phyloP scores from a whole-genome alignment of 495 filamentous ascomycete genomes.

The Eremomyces bilateralis region DNA sequence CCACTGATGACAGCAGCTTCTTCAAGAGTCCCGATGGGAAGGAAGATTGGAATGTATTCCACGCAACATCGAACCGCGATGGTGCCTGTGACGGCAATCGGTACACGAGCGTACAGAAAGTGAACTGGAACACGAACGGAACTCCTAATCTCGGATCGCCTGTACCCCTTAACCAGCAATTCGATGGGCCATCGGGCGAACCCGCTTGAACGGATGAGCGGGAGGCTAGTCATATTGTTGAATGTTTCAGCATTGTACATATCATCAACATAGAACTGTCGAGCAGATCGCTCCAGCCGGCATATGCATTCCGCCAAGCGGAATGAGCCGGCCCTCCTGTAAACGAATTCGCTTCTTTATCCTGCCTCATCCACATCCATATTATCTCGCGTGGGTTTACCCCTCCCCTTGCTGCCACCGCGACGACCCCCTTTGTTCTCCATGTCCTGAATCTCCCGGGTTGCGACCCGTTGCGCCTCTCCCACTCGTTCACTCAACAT shows the following conservation, averaged over 20 bases:
- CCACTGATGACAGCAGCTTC: slow-evolving; percentile 15
- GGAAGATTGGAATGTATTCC: slow-evolving; percentile 28
- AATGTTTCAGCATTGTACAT: too few relatives aligned
- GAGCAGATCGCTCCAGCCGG: too few relatives aligned
- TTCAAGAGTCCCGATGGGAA: slow-evolving; percentile 26
- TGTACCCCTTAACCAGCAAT: too few relatives aligned
- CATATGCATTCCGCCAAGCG: too few relatives aligned
- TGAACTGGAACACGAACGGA: slow-evolving; percentile 25
- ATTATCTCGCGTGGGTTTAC: slow-evolving; percentile 44
- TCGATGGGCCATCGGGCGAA: too few relatives aligned
- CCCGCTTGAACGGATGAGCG: too few relatives aligned
- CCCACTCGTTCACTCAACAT: slow-evolving; percentile 54
- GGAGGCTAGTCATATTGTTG: too few relatives aligned
- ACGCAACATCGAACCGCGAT: slow-evolving; percentile 23
- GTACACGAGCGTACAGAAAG: slow-evolving; percentile 26
- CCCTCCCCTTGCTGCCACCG: slow-evolving; percentile 34
- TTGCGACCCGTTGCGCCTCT: slow-evolving; percentile 67
- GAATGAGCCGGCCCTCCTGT: too few relatives aligned
- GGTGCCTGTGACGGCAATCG: slow-evolving; percentile 26
- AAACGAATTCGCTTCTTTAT: too few relatives aligned
- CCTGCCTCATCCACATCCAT: slow-evolving; percentile 83
- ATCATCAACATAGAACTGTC: too few relatives aligned
- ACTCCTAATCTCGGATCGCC: slow-evolving; percentile 26
- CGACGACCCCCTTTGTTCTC: slow-evolving; percentile 55
- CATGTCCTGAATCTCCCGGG: slow-evolving; percentile 60